Evolutionary conservation across 2,329 filamentous ascomycete species (phyloP), one percentile per base, ranked within the genome.

Genomic region (Cladosporium sp.): DNA sequence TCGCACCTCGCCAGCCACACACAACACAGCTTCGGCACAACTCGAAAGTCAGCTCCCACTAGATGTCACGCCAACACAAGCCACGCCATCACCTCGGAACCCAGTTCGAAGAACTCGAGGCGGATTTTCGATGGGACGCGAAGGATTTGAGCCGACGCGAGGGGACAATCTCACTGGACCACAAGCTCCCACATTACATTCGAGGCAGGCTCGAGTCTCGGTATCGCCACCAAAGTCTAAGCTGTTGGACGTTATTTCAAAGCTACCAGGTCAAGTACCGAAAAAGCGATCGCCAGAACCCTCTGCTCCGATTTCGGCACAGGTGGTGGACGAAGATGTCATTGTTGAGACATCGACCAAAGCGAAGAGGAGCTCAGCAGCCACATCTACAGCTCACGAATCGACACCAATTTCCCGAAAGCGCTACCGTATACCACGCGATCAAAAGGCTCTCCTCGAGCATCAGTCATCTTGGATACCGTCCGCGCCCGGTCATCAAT

Each of bases 401-500:
- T 36, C 46, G 46, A 59, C 66, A 13, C 39, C 54, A 16, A 30
- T 36, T 4, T 13, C 21, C 32, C 64, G 63, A 23, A 64, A 53
- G 32, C 70, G 73, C 3, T 65, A 67, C 26, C 74, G 65, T 32
- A 75, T 80, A 5, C 79, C 83, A 1, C 76, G 73, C 28, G 78
- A 83, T 18, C 87, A 89, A 69, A 71, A 74, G 51, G 69, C 76
- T 10, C 75, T 89, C 5, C 74, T 89, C 1, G 78, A 81, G 6
- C 72, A 77, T 13, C 67, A 75, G 6, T 77, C 81, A 18, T 83
- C 73, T 7, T 79, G 77, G 78, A 65, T 76, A 10, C 76, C 78
- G 8, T 67, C 79, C 11, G 67, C 72, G 18, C 72, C 76, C 4
- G 79, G 79, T 18, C 63, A 68, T 2, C 67, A 67, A 7, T 77